These are phyloP conservation scores for Crithidia mellificae DNA, from an alignment of 208 protist species.

Conservation along the genomic window DNA sequence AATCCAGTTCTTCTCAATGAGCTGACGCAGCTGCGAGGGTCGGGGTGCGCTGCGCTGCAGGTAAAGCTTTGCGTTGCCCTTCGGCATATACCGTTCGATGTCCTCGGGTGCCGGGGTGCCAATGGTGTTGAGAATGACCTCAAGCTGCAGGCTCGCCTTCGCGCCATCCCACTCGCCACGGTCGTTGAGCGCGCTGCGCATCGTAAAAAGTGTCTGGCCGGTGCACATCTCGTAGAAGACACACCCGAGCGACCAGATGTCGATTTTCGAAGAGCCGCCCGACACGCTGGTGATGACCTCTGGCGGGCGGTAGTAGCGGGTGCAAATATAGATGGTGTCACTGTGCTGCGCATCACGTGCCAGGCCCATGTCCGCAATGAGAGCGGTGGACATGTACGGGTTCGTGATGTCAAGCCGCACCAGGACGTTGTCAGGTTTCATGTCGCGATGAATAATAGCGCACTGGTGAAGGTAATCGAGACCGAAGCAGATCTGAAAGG, in stretches of 20 bases:
- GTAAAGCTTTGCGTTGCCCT: conserved; percentile 81
- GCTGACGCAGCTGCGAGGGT: conserved; percentile 51
- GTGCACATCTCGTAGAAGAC: conserved; percentile 95
- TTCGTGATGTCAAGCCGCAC: conserved; percentile 68
- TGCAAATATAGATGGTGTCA: conserved; percentile 94
- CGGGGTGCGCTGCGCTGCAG: conserved; percentile 63
- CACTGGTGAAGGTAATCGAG: conserved; percentile 90
- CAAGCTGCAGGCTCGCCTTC: conserved; percentile 77
- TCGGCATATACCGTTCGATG: conserved; percentile 69
- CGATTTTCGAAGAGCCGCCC: conserved; percentile 72
- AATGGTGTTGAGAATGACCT: conserved; percentile 81
- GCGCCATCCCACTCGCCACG: conserved; percentile 76
- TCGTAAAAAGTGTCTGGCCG: conserved; percentile 92
- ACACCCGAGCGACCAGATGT: conserved; percentile 96
- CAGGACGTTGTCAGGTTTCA: conserved; percentile 98
- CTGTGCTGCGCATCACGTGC: conserved; percentile 74
- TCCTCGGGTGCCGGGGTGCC: conserved; percentile 72
- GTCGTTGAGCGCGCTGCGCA: conserved; percentile 70
- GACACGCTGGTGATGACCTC: conserved; percentile 91
- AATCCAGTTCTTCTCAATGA: conserved; percentile 61
- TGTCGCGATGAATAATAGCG: conserved; percentile 93
- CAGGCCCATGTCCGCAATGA: conserved; percentile 90
- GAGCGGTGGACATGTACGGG: conserved; percentile 63
- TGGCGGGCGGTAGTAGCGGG: conserved; percentile 95
- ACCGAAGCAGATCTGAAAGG: conserved; percentile 88